Evolutionary conservation across 2,329 filamentous ascomycete species (phyloP).

Genomic region (Diplodia intermedia): DNA sequence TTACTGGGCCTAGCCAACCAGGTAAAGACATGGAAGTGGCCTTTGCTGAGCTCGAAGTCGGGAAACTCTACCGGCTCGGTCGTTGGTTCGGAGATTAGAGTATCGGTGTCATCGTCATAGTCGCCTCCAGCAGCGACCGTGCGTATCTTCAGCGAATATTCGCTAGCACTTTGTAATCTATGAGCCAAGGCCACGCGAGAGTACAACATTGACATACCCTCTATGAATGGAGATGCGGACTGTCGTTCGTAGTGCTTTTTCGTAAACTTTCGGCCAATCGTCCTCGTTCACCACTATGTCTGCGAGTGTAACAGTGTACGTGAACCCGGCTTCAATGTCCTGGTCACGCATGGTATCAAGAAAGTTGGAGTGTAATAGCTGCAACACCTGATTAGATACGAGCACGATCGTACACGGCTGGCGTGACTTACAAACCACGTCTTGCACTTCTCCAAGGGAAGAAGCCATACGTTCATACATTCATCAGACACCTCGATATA

Average conservation of each 20-base stretch:
- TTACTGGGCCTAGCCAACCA: neutral
- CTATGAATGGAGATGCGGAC: slow-evolving; percentile 3
- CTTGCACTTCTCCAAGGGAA: slow-evolving; percentile 1
- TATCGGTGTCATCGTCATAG: slow-evolving; percentile 1
- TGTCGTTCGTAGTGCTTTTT: neutral
- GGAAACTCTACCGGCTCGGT: neutral
- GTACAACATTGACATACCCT: neutral
- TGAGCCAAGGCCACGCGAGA: neutral
- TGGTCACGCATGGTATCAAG: neutral
- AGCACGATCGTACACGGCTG: neutral
- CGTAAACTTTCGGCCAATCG: slow-evolving; percentile 13
- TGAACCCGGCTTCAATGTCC: neutral
- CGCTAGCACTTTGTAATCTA: neutral
- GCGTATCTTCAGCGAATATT: neutral
- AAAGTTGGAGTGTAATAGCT: neutral
- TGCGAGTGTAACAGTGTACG: neutral
- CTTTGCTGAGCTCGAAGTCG: neutral
- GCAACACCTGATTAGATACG: neutral
- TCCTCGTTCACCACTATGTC: neutral
- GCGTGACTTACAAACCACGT: slow-evolving; percentile 18
- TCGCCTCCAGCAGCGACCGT: neutral
- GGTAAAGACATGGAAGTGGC: slow-evolving; percentile 6
- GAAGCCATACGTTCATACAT: slow-evolving; percentile 13
- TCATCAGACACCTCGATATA: slow-evolving; percentile 20
- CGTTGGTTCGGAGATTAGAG: slow-evolving; percentile 3